A percentile compares a stretch with the other conserved stretches of the same genome.
Conservation (phyloP, 1,284 basidiomycete genomes). For the Puccinia horiana region DNA sequence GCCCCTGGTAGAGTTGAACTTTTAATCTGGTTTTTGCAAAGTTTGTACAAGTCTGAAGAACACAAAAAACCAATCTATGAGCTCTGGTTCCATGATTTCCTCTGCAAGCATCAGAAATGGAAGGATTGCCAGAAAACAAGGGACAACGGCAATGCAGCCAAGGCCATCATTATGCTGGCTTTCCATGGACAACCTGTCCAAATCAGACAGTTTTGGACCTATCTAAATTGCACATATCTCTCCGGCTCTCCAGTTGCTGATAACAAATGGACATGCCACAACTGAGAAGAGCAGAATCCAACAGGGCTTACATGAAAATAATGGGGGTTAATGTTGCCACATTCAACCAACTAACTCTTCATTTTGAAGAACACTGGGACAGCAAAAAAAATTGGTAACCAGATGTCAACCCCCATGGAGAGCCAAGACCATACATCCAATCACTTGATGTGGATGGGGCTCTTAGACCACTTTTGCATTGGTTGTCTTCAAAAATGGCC, state of each 20-base stretch:
- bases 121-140: too few relatives aligned
- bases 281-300: background rate
- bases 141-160: too few relatives aligned
- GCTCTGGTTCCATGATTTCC: too few relatives aligned
- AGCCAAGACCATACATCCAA: background rate
- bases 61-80: too few relatives aligned
- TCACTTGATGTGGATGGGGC: background rate
- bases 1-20: too few relatives aligned
- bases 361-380: background rate
- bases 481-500: background rate
- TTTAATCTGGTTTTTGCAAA: too few relatives aligned
- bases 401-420: background rate
- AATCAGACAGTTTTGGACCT: too few relatives aligned
- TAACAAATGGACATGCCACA: background rate
- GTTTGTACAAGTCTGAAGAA: too few relatives aligned
- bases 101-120: too few relatives aligned
- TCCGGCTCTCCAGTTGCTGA: background rate
- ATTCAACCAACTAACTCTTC: background rate
- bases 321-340: background rate
- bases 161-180: too few relatives aligned
- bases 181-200: too few relatives aligned
- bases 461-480: too few relatives aligned
- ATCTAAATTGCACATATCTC: background rate
- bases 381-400: background rate
- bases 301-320: background rate